Evolutionary conservation across 2,329 filamentous ascomycete species (phyloP), one percentile per base, ranked within the genome.

Genomic region (Knoxdaviesia proteae): DNA sequence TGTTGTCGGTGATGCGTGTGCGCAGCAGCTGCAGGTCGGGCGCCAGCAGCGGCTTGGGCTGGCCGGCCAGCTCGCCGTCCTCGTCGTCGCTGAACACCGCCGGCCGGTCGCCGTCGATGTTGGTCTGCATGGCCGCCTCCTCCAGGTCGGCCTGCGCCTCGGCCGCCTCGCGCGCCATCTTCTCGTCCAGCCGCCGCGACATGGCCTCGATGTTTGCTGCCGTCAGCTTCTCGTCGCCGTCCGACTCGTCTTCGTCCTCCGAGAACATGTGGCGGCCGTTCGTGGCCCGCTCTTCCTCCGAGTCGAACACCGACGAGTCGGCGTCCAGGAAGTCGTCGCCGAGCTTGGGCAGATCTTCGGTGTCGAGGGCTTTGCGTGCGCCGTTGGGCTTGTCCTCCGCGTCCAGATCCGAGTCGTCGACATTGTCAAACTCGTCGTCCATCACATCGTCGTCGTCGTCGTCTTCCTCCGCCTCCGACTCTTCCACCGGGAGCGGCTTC

Each of bases 181-280:
- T 67, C 53, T 73, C 67, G 56, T 98, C 88, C 45, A 98, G 62
- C 58, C 86, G 88, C 51, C 77, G 71, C 44, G 88, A 87, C 44
- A 98, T 65, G 45, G 90, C 90, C 52, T 80, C 90, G 48, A 98
- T 96, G 59, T 98, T 98, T 48, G 90, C 90, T 2, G 87, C 87
- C 42, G 84, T 98, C 50, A 98, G 70, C 57, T 78, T 80, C 61
- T 94, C 87, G 61, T 94, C 84, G 5, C 76, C 79, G 52, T 92
- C 84, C 1, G 81, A 87, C 42, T 86, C 79, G 49, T 88, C 83
- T 51, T 92, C 86, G 54, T 96, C 88, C 49, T 96, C 90, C 0
- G 90, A 96, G 67, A 93, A 98, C 67, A 94, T 84, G 49, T 78
- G 74, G 52, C 69, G 63, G 47, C 58, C 59, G 49, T 69, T 56